Evolutionary conservation across 352 stramenopile species (phyloP), one percentile per base, ranked within the genome.

Genomic region (Globisporangium lucens): DNA sequence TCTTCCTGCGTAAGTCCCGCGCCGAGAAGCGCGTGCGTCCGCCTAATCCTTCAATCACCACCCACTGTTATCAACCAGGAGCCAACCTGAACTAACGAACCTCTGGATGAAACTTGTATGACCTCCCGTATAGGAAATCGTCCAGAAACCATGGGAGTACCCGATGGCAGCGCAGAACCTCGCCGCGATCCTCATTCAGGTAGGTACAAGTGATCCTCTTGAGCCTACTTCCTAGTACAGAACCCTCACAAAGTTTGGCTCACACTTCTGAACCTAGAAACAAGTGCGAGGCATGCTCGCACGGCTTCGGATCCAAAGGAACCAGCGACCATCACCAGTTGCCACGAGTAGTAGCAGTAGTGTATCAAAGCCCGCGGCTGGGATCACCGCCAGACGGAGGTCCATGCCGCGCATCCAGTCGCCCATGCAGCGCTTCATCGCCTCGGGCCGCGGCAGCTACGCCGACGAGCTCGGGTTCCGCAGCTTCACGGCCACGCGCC

Each of bases 151-250:
- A 1, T 95, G 87, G 87, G 79, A 90, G 49, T 86, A 87, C 43
- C 87, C 89, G 29, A 94, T 96, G 85, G 83, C 83, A 2, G 89
- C 89, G 30, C 82, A 93, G 70, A 82, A 95, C 43, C 70, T 96
- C 17, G 79, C 89, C 0, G 87, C 87, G 7, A 76, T 94, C 17
- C 66, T 91, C 70, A 93, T 96, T 55, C 89, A 91, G 63, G 75
- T 76, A 91, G 63, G 75, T 76, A 55, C 24, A 27, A 43, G 9
- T 56, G 20, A n/a, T 30, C 62, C 13, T 63, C 5, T 27, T 9
- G 38, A 30, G 9, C 4, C 29, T 56, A 4, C 38, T 33, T 12
- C 3, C 9, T 30, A 20, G 24, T 6, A 13, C 27, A 60, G 27
- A 27, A 17, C 0, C 22, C 29, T 15, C 46, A 61, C n/a, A 12